Base-by-base conservation (phyloP, 148 eudicot genomes). In the Pharnaceum exiguum region DNA sequence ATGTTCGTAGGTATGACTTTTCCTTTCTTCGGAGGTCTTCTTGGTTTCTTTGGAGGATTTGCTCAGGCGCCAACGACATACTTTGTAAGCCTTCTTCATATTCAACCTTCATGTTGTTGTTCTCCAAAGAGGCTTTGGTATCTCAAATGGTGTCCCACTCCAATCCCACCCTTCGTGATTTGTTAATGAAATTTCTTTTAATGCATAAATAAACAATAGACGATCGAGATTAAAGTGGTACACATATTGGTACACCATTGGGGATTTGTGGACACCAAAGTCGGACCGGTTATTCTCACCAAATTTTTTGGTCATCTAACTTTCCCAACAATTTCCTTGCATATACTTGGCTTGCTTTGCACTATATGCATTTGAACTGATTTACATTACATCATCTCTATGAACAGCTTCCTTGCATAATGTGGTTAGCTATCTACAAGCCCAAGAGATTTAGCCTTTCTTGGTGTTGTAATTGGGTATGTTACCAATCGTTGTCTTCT, bases 11-110 rank as follows among this genome's bases (percentile, higher is more conserved):
- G 56, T 18, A 65, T 77, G 18, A 55, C 81, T 16, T 72, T 77
- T 47, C 81, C 81, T 35, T 77, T 77, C 77, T 77, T 77, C 30
- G 77, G 81, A 15, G 71, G 63, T 19, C 68, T 77, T 15, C 57
- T 77, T 2, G 44, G 71, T 16, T 72, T 77, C 68, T 65, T 77
- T 5, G 81, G 81, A 39, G 81, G 81, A 0, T 60, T 77, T 55
- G 81, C 74, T 18, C 64, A 72, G 45, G 81, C 77, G 28, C 81
- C 81, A 30, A 73, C 81, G 27, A 48, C 68, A 16, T 77, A 68
- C 57, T 77, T 2, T 23, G 77, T 77, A 65, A 61, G 81, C 19
- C 33, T n/a, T n/a, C n/a, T n/a, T 5, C 46, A 37, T 3, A 44
- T 2, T 58, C 27, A 12, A 12, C 7, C 38, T 7, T 35, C 38